Percentiles rank a stretch among this genome's conserved stretches.
Evolutionary conservation across 192 early-diverging fungal species (phyloP).

Genomic region (Geranomyces michiganensis): DNA sequence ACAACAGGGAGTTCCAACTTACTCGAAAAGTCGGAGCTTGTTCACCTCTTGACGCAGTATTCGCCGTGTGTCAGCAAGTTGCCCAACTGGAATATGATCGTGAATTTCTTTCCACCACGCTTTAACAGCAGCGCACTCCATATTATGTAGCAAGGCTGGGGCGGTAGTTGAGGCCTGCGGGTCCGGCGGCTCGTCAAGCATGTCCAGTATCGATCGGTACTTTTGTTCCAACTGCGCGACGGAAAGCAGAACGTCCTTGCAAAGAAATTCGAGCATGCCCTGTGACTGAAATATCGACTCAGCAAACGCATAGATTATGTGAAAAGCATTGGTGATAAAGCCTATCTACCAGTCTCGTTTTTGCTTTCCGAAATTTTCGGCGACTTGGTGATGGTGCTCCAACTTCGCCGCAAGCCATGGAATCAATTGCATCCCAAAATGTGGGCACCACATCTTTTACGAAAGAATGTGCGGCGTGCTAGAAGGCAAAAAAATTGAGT

Average conservation of each 20-base stretch:
- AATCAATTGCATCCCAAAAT: background rate
- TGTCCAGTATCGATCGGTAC: constrained; percentile 8
- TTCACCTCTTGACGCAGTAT: constrained; percentile 3
- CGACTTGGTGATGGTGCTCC: constrained; percentile 12
- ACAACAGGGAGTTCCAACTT: background rate
- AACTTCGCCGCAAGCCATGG: background rate
- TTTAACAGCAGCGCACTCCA: background rate
- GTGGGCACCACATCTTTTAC: background rate
- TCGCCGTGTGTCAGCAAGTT: constrained; percentile 1
- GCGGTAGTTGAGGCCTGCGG: background rate
- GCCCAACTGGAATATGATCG: background rate
- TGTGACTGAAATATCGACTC: background rate
- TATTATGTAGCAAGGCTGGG: background rate
- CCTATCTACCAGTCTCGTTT: background rate
- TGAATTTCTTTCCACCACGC: background rate
- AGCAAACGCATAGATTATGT: too few relatives aligned
- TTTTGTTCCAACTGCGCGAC: background rate
- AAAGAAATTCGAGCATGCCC: background rate
- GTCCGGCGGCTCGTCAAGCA: constrained; percentile 4
- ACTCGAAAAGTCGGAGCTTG: constrained; percentile 1
- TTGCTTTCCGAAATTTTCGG: background rate
- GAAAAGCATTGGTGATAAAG: too few relatives aligned
- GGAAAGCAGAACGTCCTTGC: background rate
- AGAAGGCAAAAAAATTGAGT: too few relatives aligned
- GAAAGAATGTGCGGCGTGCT: background rate